Evolutionary conservation across 2,329 filamentous ascomycete species (phyloP), one percentile per base, ranked within the genome.

Genomic region (Microdochium paspali): DNA sequence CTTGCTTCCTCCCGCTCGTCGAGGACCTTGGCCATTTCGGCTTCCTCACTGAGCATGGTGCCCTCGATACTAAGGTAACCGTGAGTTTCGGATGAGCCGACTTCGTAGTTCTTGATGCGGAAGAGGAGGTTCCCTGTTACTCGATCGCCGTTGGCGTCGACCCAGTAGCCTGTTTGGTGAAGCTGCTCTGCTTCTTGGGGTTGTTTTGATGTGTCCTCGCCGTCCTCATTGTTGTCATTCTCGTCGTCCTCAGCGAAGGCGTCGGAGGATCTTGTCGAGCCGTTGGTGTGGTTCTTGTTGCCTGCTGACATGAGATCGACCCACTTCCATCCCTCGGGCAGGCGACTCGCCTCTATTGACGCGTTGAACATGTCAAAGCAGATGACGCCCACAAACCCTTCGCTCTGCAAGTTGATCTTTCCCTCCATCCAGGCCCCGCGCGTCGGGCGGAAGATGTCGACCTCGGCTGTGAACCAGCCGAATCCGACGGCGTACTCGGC

Each of bases 331-430:
- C 78, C 76, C 13, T 70, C 65, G 0, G 93, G 93, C 15, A 98
- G 71, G 30, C 87, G 76, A 51, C 79, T 79, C 21, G 84, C 76
- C 57, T 91, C 85, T 50, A 98, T 87, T 40, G 85, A 88, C 1
- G 91, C 87, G 56, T 93, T 95, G 74, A 97, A 97, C 54, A 89
- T 80, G 64, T 91, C 91, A 68, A 89, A 90, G 63, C 89, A 93
- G 10, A 94, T 81, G 2, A 96, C 78, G 20, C 91, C 90, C 6
- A 98, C 76, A 60, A 96, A 89, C 6, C 88, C 89, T 56, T 93
- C 87, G 44, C 85, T 91, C 61, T 95, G 88, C 25, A 96, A 73
- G 58, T 91, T 93, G 48, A 96, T 78, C 55, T 77, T 83, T 10
- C 89, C 93, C 54, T 90, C 84, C 60, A 97, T 77, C 66, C 77